Evolutionary conservation across 2,329 filamentous ascomycete genomes (phyloP), one percentile per base, ranked within the genome.

Genomic region (Sporothrix pallida): DNA sequence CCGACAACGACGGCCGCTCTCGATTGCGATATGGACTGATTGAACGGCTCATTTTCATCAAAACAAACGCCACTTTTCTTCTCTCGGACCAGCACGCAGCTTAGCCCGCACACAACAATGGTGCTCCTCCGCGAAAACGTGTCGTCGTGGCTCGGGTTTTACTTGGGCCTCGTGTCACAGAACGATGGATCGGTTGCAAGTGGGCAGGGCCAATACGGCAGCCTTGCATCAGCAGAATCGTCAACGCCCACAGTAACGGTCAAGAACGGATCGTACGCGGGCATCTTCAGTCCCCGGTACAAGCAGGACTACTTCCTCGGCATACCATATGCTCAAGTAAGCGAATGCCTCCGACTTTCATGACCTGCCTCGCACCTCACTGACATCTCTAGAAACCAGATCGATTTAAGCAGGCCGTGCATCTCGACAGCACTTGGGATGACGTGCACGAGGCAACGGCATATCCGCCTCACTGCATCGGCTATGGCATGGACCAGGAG

Each of bases 261-360:
- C n/a, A 71, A 74, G 44, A 84, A 83, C 63, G 83, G 82, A n/a
- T 81, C 79, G 2, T 83, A 83, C 65, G 75, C 79, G 15, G 83
- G 83, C 7, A 23, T 81, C 15, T 75, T 80, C 73, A 79, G 80
- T 46, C 68, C 79, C 3, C 72, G 73, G 6, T 83, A 81, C 72
- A 76, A 83, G 42, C 86, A 88, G 71, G 87, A 89, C 70, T 81
- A 85, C 71, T 88, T 88, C 77, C 80, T 88, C 1, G 86, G 85
- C 10, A 85, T 91, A 5, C 88, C 88, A 0, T 90, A 86, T 77
- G 88, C 88, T 1, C 84, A 87, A 76, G 75, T 46, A 10, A 8
- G 68, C 58, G 5, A 2, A 15, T n/a, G 8, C 31, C 15, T 26
- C 23, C 23, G 23, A 26, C 23, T 26, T 26, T 26, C 23, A 26